Conservation (phyloP, 768 basidiomycete species). For the Gloeophyllum trabeum region DNA sequence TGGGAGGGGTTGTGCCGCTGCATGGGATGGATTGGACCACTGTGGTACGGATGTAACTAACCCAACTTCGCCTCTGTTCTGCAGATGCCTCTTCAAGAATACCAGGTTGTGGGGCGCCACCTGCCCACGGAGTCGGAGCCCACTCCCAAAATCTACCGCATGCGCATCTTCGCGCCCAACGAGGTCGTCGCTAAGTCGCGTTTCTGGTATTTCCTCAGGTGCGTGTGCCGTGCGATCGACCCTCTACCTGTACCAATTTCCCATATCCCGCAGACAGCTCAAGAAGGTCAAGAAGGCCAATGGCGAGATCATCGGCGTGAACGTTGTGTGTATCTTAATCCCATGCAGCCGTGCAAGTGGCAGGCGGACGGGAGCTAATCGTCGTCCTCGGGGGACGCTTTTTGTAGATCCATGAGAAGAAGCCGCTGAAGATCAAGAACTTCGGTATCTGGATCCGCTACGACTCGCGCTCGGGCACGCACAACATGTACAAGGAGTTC, state of each 20-base stretch:
- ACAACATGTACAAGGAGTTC: constrained; percentile 99
- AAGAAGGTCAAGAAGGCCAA: constrained; percentile 99
- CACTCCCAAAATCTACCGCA: constrained; percentile 96
- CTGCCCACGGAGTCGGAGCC: constrained; percentile 89
- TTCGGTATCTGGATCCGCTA: constrained; percentile 99
- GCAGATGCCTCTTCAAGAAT: constrained; percentile 80
- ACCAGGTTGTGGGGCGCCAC: constrained; percentile 95
- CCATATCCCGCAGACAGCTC: constrained; percentile 63
- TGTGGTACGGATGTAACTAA: constrained; percentile 14
- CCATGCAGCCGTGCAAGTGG: constrained; percentile 73
- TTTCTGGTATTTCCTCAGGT: constrained; percentile 99
- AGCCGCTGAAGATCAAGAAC: constrained; percentile 98
- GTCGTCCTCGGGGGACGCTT: constrained; percentile 12
- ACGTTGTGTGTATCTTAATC: constrained; percentile 69
- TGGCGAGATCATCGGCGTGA: constrained; percentile 98
- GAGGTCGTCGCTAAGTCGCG: constrained; percentile 98
- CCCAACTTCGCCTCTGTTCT: constrained; percentile 5
- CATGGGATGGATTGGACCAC: constrained; percentile 22
- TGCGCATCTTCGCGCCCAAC: constrained; percentile 99
- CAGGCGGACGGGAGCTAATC: constrained; percentile 67
- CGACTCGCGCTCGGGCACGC: constrained; percentile 98
- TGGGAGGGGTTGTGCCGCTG: no score
- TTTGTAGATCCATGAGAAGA: constrained; percentile 90
- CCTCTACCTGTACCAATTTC: not conserved
- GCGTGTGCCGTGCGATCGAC: constrained; percentile 13